These are phyloP conservation scores for Xylariaceae sp. DNA, from an alignment of 2,329 filamentous ascomycete genomes.

Conservation along the genomic window DNA sequence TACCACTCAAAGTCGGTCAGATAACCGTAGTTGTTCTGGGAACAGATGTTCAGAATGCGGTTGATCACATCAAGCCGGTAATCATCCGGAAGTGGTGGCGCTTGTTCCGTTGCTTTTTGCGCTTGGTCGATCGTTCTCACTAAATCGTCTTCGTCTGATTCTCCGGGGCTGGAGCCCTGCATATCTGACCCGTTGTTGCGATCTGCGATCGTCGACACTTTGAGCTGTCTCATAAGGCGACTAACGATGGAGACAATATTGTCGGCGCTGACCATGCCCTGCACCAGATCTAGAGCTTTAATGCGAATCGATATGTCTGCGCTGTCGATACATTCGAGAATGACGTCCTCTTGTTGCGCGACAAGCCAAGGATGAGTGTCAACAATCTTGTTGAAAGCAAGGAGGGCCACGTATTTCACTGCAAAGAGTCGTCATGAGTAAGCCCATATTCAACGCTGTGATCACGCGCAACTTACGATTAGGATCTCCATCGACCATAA, in stretches of 20 bases:
- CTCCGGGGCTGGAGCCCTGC: constrained; percentile 34
- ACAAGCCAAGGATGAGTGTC: constrained; percentile 82
- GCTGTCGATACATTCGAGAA: constrained; percentile 93
- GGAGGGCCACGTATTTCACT: constrained; percentile 96
- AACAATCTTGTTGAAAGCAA: constrained; percentile 95
- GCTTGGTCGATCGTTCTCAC: constrained; percentile 35
- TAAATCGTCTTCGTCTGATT: constrained; percentile 50
- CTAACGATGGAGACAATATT: constrained; percentile 81
- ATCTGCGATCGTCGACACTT: constrained; percentile 55
- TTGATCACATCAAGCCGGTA: constrained; percentile 80
- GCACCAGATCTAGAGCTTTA: constrained; percentile 83
- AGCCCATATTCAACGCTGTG: constrained; percentile 3
- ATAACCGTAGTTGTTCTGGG: constrained; percentile 79
- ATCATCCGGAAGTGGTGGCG: constrained; percentile 70
- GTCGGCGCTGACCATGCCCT: constrained; percentile 87
- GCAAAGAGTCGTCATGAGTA: constrained; percentile 15
- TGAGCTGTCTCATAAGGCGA: constrained; percentile 80
- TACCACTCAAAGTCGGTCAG: constrained; percentile 97
- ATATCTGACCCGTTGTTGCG: constrained; percentile 43
- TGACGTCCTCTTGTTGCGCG: constrained; percentile 89
- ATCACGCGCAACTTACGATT: constrained; percentile 61
- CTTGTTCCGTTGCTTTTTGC: constrained; percentile 35
- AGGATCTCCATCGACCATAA: constrained; percentile 86
- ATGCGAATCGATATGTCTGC: constrained; percentile 92
- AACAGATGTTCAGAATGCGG: constrained; percentile 83